Evolutionary conservation across 176 grass and related monocot genomes (phyloP), one percentile per base, ranked within the genome.

Genomic region (Oryza coarctata): DNA sequence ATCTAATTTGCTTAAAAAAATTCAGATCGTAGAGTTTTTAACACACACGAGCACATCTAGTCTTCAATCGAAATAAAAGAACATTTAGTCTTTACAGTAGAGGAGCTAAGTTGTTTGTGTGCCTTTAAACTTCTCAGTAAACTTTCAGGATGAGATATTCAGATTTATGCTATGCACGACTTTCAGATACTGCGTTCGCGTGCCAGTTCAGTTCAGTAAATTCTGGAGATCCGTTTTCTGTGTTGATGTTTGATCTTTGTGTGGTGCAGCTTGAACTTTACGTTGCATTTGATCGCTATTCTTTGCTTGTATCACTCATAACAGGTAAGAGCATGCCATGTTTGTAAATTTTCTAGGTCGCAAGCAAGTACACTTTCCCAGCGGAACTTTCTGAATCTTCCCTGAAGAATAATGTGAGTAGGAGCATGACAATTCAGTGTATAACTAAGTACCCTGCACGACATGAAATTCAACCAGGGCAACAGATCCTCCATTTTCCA

Each of bases 381-480:
- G 65, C 35, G 14, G 5, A 65, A 31, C 28, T 3, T 31, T 65
- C 28, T 13, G 28, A 6, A 26, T 25, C 60, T 27, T 36, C 62
- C 61, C 49, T 80, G 17, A 75, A 75, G 47, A 79, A 60, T 7
- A 29, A 10, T 31, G 40, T 49, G 45, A 90, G 23, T 61, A 73
- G 33, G n/a, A n/a, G n/a, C n/a, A n/a, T 18, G 78, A 67, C 4
- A 76, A 5, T 76, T 49, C n/a, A 14, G 0, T 3, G 10, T 74
- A 43, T 45, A 62, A 81, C 2, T 50, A 61, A 57, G 9, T 13
- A 78, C 17, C 25, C 3, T 49, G 29, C 41, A 45, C 32, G 49
- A 85, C 29, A 57, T 29, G 39, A 81, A 70, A 86, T 92, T 65
- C 28, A 41, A 71, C 38, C 34, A 90, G n/a, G 35, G 23, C 44